Percentiles rank a stretch among this genome's conserved stretches.
Conservation (phyloP, 331 rosid species). For the Erythrophleum ivorense region DNA sequence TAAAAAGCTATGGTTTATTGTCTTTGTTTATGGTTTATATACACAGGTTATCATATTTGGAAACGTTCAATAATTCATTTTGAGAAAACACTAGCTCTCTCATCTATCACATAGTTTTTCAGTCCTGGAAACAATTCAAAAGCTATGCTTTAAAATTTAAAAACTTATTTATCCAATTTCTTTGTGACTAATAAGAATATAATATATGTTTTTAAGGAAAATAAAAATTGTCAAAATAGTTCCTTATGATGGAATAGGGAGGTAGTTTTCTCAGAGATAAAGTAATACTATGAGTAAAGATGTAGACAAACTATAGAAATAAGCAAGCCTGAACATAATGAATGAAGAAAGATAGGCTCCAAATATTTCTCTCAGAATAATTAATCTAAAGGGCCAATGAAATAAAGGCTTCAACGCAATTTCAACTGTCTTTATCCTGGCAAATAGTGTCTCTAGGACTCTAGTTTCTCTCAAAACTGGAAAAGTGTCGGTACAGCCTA, state of each 20-base stretch:
- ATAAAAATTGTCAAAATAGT: background rate
- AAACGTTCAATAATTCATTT: background rate
- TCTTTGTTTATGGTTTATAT: constrained; percentile 4
- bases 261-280: background rate
- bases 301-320: background rate
- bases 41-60: background rate
- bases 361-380: background rate
- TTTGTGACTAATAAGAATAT: background rate
- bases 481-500: background rate
- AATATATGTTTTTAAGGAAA: background rate
- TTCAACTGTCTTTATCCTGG: background rate
- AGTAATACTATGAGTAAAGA: background rate
- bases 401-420: background rate
- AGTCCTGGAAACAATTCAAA: background rate
- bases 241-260: background rate
- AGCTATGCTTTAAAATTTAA: background rate
- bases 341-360: background rate
- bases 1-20: background rate
- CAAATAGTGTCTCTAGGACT: background rate
- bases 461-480: background rate
- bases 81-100: background rate
- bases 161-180: background rate
- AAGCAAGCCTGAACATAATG: constrained; percentile 21
- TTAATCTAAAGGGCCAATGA: background rate
- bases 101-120: background rate